Conservation (phyloP, 768 basidiomycete genomes). For the Russula dissimulans region DNA sequence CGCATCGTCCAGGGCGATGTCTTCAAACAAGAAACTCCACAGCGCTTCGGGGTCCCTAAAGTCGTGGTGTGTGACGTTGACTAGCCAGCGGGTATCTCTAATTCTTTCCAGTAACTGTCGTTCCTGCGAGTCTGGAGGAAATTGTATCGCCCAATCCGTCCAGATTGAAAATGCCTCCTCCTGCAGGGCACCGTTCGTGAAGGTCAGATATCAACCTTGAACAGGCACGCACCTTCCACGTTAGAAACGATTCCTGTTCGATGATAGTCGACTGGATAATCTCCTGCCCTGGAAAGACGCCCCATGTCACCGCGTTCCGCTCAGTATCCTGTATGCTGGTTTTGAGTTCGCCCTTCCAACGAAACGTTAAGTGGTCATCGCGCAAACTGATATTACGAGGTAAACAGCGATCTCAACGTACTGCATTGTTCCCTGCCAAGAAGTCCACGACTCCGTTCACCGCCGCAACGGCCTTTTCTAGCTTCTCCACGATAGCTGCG, state of each 20-base stretch:
- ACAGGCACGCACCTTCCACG: conserved; percentile 74
- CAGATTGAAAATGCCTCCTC: conserved; percentile 96
- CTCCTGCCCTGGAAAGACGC: conserved; percentile 94
- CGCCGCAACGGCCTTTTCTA: conserved; percentile 50
- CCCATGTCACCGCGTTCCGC: conserved; percentile 97
- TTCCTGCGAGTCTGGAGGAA: conserved; percentile 64
- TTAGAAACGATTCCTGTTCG: conserved; percentile 85
- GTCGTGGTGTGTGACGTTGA: conserved; percentile 90
- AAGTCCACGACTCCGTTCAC: conserved; percentile 68
- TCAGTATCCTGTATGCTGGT: conserved; percentile 74
- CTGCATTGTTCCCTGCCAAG: conserved; percentile 75
- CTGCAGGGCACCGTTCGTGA: conserved; percentile 31
- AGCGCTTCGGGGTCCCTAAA: conserved; percentile 70
- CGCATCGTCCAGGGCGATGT: conserved; percentile 6
- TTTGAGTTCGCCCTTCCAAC: conserved; percentile 56
- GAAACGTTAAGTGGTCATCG: not conserved
- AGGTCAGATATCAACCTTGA: not conserved
- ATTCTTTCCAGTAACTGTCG: conserved; percentile 66
- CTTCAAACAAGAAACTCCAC: conserved; percentile 73
- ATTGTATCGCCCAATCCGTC: conserved; percentile 88
- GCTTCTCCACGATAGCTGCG: conserved; percentile 41
- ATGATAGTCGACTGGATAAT: conserved; percentile 95
- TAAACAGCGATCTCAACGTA: conserved; percentile 26
- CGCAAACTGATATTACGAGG: too few relatives aligned
- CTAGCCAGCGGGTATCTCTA: conserved; percentile 72